Base-by-base conservation (phyloP, 345 rosid genomes). In the Lepidium africanum region DNA sequence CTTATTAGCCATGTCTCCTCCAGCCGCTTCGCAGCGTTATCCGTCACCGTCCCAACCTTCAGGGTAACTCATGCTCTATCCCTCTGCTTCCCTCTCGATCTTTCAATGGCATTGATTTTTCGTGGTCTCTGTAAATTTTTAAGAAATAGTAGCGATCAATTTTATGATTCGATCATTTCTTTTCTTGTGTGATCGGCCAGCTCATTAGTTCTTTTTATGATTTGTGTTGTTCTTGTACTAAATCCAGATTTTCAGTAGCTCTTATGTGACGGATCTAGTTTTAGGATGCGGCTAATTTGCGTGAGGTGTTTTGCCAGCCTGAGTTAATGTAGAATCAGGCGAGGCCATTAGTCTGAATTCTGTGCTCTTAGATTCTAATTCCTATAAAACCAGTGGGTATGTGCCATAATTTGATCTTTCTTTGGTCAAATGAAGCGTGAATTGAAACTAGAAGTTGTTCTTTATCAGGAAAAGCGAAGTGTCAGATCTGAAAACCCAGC, bases 31-130 rank as follows among this genome's bases (percentile, higher is more conserved):
- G n/a, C 84, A 85, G 70, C 89, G 92, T 65, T 86, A 86, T 69
- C 76, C 88, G 13, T 94, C 99, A 21, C 96, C 96, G 56, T 91
- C 99, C 36, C 97, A 94, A 56, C 99, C 99, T 62, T 94, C 99
- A 53, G 97, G 97, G 99, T 94, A 81, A 81, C 49, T 48, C 30
- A 16, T 33, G 15, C 17, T 78, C 54, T 10, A 40, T 0, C 30
- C 13, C 9, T 48, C 2, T 57, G 11, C 43, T 30, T 32, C 21
- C 15, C 0, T 65, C n/a, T 52, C 21, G 40, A 73, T 50, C 6
- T 30, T 30, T 30, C 67, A 21, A 3, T 58, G 1, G 0, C 4
- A 5, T 6, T 58, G 33, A 47, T 12, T 55, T 54, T 39, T 13
- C 45, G 10, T 30, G 2, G 13, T 16, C 6, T 10, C 10, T 10